Percentiles rank a stretch among this genome's conserved stretches.
These are phyloP conservation scores for Incumbomyces lentus DNA, from an alignment of 2,329 filamentous ascomycete species.

Conservation along the genomic window DNA sequence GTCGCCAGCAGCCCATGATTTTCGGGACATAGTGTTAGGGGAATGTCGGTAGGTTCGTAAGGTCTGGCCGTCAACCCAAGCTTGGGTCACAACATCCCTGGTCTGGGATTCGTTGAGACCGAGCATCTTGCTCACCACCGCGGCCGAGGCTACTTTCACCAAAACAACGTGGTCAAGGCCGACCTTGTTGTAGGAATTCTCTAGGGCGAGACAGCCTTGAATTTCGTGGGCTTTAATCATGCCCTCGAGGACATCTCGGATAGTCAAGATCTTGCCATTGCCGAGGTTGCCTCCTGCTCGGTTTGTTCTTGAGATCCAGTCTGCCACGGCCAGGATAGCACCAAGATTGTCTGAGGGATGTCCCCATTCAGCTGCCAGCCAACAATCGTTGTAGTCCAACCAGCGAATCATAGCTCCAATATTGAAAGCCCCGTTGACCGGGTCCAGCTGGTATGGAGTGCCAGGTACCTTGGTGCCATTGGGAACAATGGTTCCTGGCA, in stretches of 20 bases:
- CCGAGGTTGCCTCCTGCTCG: constrained; percentile 66
- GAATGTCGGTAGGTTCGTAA: constrained; percentile 95
- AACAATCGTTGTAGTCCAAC: constrained; percentile 99
- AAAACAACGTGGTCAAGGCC: constrained; percentile 95
- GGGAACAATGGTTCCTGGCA: constrained; percentile 81
- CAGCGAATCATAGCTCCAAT: constrained; percentile 98
- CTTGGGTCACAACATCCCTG: constrained; percentile 88
- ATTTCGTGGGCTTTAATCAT: constrained; percentile 99
- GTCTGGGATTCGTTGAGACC: constrained; percentile 84
- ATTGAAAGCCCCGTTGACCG: constrained; percentile 94
- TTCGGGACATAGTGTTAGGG: constrained; percentile 98
- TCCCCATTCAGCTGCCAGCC: constrained; percentile 97
- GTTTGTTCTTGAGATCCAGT: constrained; percentile 95
- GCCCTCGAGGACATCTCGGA: constrained; percentile 84
- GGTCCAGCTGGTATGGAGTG: constrained; percentile 88
- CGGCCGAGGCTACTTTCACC: constrained; percentile 92
- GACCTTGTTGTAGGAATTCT: constrained; percentile 99
- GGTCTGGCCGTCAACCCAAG: constrained; percentile 92
- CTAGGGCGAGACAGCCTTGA: constrained; percentile 87
- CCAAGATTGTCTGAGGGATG: constrained; percentile 97
- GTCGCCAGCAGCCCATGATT: constrained; percentile 97
- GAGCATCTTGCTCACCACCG: constrained; percentile 91
- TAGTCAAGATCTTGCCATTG: constrained; percentile 68
- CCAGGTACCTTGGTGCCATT: constrained; percentile 86
- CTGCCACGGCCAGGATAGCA: constrained; percentile 88